Conservation (phyloP, 768 basidiomycete genomes). For the Psilocybe cubensis region DNA sequence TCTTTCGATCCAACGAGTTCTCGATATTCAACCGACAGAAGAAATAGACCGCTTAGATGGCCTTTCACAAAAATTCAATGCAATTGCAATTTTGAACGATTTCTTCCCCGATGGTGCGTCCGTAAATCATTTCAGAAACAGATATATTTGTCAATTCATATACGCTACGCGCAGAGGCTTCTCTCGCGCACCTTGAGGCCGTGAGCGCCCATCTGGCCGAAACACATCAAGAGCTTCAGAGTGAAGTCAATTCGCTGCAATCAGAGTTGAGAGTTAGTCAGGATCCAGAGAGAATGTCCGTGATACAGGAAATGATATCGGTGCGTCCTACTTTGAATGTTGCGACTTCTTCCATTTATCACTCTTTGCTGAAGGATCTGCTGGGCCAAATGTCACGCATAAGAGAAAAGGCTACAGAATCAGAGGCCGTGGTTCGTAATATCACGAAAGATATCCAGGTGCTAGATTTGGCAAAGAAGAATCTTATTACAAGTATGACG, state of each 20-base stretch:
- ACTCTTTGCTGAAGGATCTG: slow-evolving; percentile 64
- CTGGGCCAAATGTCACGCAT: slow-evolving; percentile 96
- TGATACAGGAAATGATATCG: slow-evolving; percentile 95
- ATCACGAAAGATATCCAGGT: slow-evolving; percentile 98
- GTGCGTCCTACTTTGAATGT: slow-evolving; percentile 45
- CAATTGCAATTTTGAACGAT: slow-evolving; percentile 61
- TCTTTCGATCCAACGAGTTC: slow-evolving; percentile 70
- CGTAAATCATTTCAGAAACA: background rate
- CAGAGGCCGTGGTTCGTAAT: slow-evolving; percentile 92
- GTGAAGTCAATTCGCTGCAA: slow-evolving; percentile 72
- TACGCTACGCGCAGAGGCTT: slow-evolving; percentile 57
- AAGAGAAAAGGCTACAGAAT: slow-evolving; percentile 95
- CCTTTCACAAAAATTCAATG: slow-evolving; percentile 59
- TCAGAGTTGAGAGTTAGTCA: slow-evolving; percentile 74
- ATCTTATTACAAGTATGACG: slow-evolving; percentile 88
- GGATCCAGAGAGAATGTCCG: slow-evolving; percentile 86
- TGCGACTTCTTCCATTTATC: background rate
- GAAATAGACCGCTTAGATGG: slow-evolving; percentile 60
- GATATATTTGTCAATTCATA: background rate
- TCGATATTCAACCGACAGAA: slow-evolving; percentile 53
- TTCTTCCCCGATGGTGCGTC: slow-evolving; percentile 80
- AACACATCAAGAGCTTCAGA: slow-evolving; percentile 69
- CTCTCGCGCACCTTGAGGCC: slow-evolving; percentile 70
- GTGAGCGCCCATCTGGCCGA: slow-evolving; percentile 72
- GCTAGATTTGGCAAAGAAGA: slow-evolving; percentile 92